phyloP scores from a whole-genome alignment of 2,329 filamentous ascomycete genomes.

The Botrytis pseudocinerea region DNA sequence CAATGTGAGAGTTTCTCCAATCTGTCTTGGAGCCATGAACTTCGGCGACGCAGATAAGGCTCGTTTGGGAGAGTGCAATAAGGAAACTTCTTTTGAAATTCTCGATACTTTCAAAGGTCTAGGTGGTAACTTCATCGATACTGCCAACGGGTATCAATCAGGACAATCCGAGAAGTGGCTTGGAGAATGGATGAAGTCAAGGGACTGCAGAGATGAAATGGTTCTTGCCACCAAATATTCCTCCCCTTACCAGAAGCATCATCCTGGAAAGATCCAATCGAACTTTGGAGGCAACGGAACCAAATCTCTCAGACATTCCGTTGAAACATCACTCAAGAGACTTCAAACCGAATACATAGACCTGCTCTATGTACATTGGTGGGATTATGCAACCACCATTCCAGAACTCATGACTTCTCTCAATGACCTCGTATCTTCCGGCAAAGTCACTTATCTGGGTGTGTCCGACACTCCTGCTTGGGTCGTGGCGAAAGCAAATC shows the following conservation, averaged over 20 bases:
- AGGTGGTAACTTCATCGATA: conserved; percentile 69
- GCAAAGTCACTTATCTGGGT: conserved; percentile 57
- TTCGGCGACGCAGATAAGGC: conserved; percentile 56
- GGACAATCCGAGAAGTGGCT: conserved; percentile 58
- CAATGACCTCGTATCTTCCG: conserved; percentile 56
- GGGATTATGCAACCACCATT: conserved; percentile 50
- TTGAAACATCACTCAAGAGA: conserved; percentile 57
- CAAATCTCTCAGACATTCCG: conserved; percentile 40
- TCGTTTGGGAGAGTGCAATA: conserved; percentile 54
- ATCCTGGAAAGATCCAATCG: not conserved
- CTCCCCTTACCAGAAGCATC: not conserved
- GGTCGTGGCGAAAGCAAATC: conserved; percentile 51
- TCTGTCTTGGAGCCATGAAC: conserved; percentile 66
- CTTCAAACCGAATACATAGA: conserved; percentile 58
- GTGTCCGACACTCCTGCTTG: conserved; percentile 49
- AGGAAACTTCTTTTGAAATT: conserved; percentile 56
- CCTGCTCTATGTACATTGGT: conserved; percentile 59
- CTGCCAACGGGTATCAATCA: conserved; percentile 56
- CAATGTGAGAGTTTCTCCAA: conserved; percentile 63
- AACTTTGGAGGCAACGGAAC: conserved; percentile 5
- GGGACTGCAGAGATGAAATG: conserved; percentile 52
- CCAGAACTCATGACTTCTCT: conserved; percentile 62
- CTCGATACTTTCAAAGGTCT: conserved; percentile 55
- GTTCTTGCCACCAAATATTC: conserved; percentile 59
- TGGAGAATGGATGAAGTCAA: conserved; percentile 56